These are phyloP conservation scores for Diaporthe australafricana DNA, from an alignment of 2,329 filamentous ascomycete species.

Conservation along the genomic window DNA sequence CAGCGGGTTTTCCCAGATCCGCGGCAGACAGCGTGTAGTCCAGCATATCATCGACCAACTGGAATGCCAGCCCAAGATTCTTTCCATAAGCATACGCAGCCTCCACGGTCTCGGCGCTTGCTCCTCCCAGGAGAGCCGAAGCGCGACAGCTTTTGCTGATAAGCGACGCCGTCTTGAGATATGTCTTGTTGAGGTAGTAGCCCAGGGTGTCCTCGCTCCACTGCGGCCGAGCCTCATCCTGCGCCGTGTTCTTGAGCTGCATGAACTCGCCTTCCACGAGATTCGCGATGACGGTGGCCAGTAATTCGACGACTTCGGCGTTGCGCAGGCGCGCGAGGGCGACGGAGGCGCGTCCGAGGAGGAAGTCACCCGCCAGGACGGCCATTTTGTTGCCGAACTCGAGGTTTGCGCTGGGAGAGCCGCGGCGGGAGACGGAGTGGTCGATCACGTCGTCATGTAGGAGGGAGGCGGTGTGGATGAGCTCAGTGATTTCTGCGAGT, in stretches of 20 bases:
- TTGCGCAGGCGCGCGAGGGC: constrained; percentile 90
- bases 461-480: constrained; percentile 96
- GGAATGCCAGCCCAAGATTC: constrained; percentile 94
- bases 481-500: constrained; percentile 94
- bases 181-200: constrained; percentile 98
- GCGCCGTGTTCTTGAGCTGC: constrained; percentile 96
- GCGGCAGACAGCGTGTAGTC: constrained; percentile 90
- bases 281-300: constrained; percentile 97
- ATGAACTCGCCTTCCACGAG: constrained; percentile 99
- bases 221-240: constrained; percentile 83
- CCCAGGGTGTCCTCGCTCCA: constrained; percentile 91
- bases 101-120: constrained; percentile 82
- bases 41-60: constrained; percentile 97
- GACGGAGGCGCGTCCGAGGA: constrained; percentile 92
- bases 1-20: constrained; percentile 93
- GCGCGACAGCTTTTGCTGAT: constrained; percentile 97
- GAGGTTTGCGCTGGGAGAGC: constrained; percentile 88
- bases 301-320: constrained; percentile 92
- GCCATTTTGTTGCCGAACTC: constrained; percentile 99
- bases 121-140: constrained; percentile 85
- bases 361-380: constrained; percentile 95
- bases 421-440: constrained; percentile 85
- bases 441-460: constrained; percentile 99
- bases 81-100: constrained; percentile 92
- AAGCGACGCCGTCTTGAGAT: constrained; percentile 94